phyloP scores from a whole-genome alignment of 768 basidiomycete species.

The Mycena polygramma region DNA sequence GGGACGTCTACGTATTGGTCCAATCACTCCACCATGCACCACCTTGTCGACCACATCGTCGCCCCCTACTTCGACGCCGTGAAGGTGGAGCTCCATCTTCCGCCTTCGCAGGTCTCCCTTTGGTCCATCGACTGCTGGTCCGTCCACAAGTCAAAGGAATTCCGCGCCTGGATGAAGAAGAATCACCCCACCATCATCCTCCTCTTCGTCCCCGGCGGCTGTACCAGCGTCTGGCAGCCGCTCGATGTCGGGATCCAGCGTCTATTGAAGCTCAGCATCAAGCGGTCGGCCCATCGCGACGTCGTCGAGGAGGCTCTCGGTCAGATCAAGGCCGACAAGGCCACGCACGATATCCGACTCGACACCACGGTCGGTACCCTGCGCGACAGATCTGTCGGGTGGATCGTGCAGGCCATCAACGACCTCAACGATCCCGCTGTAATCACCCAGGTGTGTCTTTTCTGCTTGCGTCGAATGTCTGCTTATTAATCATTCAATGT shows the following conservation, averaged over 20 bases:
- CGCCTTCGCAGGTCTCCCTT: constrained; percentile 22
- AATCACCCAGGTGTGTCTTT: background rate
- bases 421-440: background rate
- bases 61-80: constrained; percentile 32
- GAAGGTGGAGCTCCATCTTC: background rate
- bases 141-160: constrained; percentile 47
- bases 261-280: constrained; percentile 29
- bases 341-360: no score
- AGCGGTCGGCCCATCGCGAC: no score
- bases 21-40: constrained; percentile 33
- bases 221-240: constrained; percentile 42
- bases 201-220: constrained; percentile 40
- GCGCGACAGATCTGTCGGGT: no score
- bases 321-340: no score
- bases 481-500: background rate
- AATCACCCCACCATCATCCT: constrained; percentile 42
- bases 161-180: constrained; percentile 43
- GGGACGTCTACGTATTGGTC: constrained; percentile 22
- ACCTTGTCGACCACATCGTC: constrained; percentile 38
- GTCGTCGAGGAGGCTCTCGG: no score
- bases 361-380: no score
- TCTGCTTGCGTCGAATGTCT: background rate
- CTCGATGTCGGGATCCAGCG: constrained; percentile 42
- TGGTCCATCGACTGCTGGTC: constrained; percentile 44
- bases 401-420: no score